Base-by-base conservation (phyloP, 257 asterid genomes). In the Solanum pinnatisectum region DNA sequence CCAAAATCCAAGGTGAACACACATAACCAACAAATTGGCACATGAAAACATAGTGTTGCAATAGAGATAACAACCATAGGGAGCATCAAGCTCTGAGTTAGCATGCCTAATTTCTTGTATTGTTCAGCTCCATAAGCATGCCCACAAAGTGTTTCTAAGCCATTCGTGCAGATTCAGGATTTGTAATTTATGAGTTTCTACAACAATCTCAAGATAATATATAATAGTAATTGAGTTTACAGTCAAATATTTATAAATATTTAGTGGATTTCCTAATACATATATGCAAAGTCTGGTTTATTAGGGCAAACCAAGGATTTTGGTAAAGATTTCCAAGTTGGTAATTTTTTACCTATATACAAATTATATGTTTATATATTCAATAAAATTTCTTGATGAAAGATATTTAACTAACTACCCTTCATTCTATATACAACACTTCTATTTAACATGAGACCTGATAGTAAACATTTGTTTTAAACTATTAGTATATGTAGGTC, bases 111-210 rank as follows among this genome's bases (percentile, higher is more conserved):
- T 63, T 88, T 88, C 2, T 76, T 59, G 71, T 76, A 85, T 33
- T 85, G 90, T 77, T 36, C 39, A 36, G 87, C 90, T 33, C 90
- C 90, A 85, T 63, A 85, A 5, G 90, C 90, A 77, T 85, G 90
- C 5, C 90, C 90, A 65, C 88, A 88, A 3, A 85, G 88, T 37
- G 90, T 88, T 49, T 85, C 90, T 59, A 88, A 37, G 35, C n/a
- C 88, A 85, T 84, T 74, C 0, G 90, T 33, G 15, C 2, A 1
- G 33, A 65, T 65, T 65, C 33, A 65, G 4, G 0, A 65, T 25
- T 65, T 65, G 18, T n/a, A 65, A 22, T 25, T 65, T 65, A 65
- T 65, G 13, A 65, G 25, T 65, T 65, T 3, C 20, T 68, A 27
- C 5, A 27, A 14, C 3, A 13, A 27, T 67, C 20, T 67, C 74